A percentile compares a stretch with the other conserved stretches of the same genome.
Conservation (phyloP, 2,329 filamentous ascomycete species). For the Esteya vermicola region DNA sequence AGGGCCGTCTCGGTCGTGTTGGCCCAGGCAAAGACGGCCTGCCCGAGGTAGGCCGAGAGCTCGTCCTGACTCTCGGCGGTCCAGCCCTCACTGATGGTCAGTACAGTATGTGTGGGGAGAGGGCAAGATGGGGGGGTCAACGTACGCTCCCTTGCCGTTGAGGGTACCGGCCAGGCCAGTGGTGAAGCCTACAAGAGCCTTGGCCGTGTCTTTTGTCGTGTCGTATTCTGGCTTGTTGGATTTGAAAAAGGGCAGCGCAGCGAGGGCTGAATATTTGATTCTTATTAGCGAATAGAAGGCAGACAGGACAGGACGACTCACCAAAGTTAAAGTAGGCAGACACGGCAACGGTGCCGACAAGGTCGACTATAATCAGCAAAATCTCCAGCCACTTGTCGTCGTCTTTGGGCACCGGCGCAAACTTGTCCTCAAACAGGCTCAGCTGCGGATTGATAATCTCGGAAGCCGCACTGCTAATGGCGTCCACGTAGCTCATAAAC, state of each 20-base stretch:
- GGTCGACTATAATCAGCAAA: background rate
- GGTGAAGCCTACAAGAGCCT: background rate
- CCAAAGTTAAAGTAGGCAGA: background rate
- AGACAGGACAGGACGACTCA: background rate
- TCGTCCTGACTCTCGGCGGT: slow-evolving; percentile 11
- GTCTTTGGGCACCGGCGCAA: slow-evolving; percentile 1
- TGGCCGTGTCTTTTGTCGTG: slow-evolving; percentile 3
- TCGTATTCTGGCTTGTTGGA: background rate
- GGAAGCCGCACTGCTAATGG: slow-evolving; percentile 5
- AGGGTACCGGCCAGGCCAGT: background rate
- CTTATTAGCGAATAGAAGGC: background rate
- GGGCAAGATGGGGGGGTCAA: background rate
- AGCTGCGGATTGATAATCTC: background rate
- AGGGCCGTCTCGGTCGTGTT: slow-evolving; percentile 8
- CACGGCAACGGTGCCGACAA: slow-evolving; percentile 1
- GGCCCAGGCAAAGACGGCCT: slow-evolving; percentile 15
- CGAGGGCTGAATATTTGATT: too few species aligned
- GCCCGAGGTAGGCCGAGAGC: slow-evolving; percentile 16
- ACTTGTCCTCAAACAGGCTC: slow-evolving; percentile 1
- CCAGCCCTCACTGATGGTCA: slow-evolving; percentile 16
- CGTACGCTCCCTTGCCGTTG: background rate
- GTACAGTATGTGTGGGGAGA: background rate
- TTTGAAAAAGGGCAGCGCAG: background rate
- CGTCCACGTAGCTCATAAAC: slow-evolving; percentile 7
- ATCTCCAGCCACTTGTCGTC: background rate